Evolutionary conservation across 805 yeast species (phyloP).

Genomic region (Scheffersomyces ergatensis): DNA sequence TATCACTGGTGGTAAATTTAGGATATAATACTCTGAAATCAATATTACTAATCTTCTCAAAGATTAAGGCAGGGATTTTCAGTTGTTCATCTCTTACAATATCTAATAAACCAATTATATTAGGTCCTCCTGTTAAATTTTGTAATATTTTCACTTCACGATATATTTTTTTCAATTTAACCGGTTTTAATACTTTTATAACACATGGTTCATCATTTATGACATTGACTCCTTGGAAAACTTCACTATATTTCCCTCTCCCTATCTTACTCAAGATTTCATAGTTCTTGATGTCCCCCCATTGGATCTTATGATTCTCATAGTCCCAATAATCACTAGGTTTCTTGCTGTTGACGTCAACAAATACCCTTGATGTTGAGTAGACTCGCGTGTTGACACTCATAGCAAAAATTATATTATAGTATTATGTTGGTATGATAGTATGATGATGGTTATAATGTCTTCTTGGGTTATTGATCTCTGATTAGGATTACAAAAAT

Average conservation of each 20-base stretch:
- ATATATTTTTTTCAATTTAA: constrained; percentile 85
- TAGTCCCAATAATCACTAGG: constrained; percentile 85
- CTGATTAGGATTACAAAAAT: no score
- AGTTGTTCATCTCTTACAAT: constrained; percentile 77
- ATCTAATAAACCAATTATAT: constrained; percentile 73
- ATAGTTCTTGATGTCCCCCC: constrained; percentile 49
- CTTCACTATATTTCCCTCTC: constrained; percentile 94
- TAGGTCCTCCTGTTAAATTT: constrained; percentile 82
- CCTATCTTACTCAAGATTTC: constrained; percentile 86
- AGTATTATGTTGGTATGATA: no score
- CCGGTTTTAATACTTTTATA: constrained; percentile 89
- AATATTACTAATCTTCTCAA: constrained; percentile 79
- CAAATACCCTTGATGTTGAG: constrained; percentile 55
- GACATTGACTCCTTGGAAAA: constrained; percentile 78
- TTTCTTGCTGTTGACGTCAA: constrained; percentile 66
- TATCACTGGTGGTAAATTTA: constrained; percentile 68
- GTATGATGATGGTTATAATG: no score
- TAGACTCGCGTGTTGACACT: constrained; percentile 25
- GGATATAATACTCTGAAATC: constrained; percentile 84
- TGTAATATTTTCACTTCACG: constrained; percentile 86
- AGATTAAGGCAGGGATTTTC: constrained; percentile 82
- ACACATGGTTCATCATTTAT: constrained; percentile 64
- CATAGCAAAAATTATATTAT: no score
- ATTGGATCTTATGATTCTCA: constrained; percentile 51
- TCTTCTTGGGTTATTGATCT: no score